Evolutionary conservation across 768 basidiomycete genomes (phyloP).

Genomic region (Suillus cothurnatus): DNA sequence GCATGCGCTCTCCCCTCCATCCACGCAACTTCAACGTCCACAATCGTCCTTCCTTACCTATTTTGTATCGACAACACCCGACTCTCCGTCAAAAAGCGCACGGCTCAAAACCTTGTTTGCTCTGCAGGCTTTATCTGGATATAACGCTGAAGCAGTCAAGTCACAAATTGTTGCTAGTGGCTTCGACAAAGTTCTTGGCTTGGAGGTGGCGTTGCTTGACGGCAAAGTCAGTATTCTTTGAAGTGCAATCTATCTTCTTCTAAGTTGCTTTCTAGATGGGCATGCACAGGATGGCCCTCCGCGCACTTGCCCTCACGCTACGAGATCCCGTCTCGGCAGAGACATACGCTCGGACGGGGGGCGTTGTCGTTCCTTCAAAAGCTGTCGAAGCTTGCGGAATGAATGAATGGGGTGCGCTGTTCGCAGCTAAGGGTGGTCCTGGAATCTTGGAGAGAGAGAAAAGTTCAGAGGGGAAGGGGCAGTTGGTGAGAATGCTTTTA

Average conservation of each 20-base stretch:
- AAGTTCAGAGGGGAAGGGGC: slow-evolving; percentile 53
- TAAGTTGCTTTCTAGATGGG: neutral
- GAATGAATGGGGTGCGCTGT: slow-evolving; percentile 37
- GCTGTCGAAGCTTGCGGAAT: slow-evolving; percentile 54
- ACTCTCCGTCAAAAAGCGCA: slow-evolving; percentile 69
- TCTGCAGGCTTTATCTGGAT: slow-evolving; percentile 49
- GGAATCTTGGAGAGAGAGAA: slow-evolving; percentile 39
- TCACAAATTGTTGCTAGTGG: slow-evolving; percentile 19
- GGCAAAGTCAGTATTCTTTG: slow-evolving; percentile 58
- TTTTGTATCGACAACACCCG: slow-evolving; percentile 81
- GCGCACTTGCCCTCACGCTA: slow-evolving; percentile 37
- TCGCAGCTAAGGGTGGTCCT: slow-evolving; percentile 15
- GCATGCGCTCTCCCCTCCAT: neutral
- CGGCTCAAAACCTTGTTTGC: slow-evolving; percentile 80
- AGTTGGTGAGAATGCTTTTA: slow-evolving; percentile 68
- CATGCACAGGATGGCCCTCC: neutral
- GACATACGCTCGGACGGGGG: slow-evolving; percentile 81
- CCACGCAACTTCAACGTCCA: neutral
- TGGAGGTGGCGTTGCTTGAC: slow-evolving; percentile 79
- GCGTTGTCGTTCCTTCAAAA: slow-evolving; percentile 70
- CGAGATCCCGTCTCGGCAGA: slow-evolving; percentile 80
- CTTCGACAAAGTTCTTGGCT: slow-evolving; percentile 54
- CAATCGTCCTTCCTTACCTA: slow-evolving; percentile 53
- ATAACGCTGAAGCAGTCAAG: slow-evolving; percentile 21
- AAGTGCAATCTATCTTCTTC: neutral